Percentiles rank a stretch among this genome's conserved stretches.
phyloP scores from a whole-genome alignment of 371 early-diverging fungal species.

The Chytridium lagenaria region DNA sequence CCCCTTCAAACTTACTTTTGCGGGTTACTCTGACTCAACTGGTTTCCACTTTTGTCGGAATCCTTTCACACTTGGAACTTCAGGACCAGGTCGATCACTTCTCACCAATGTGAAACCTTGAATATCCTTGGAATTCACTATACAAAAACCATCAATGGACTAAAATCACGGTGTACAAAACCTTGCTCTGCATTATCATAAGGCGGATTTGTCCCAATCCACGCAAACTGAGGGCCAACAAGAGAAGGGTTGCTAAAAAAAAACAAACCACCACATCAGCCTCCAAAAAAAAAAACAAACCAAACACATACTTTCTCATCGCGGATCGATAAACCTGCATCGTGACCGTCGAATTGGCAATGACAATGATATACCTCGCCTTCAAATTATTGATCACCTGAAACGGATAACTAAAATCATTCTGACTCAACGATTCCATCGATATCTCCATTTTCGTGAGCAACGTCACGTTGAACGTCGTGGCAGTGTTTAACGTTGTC shows the following conservation, averaged over 20 bases:
- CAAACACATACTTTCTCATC: background rate
- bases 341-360: slow-evolving; percentile 29
- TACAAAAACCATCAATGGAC: background rate
- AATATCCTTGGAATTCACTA: slow-evolving; percentile 24
- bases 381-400: slow-evolving; percentile 11
- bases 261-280: background rate
- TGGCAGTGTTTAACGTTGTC: slow-evolving; percentile 2
- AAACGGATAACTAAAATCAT: slow-evolving; percentile 32
- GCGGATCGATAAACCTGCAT: slow-evolving; percentile 24
- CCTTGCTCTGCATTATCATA: slow-evolving; percentile 13
- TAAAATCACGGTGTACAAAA: background rate
- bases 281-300: background rate
- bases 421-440: slow-evolving; percentile 17
- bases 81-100: slow-evolving; percentile 8
- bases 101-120: slow-evolving; percentile 30
- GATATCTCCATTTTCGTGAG: slow-evolving; percentile 30
- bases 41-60: slow-evolving; percentile 22
- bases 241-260: slow-evolving; percentile 21
- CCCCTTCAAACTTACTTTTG: slow-evolving; percentile 12
- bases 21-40: slow-evolving; percentile 2
- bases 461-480: slow-evolving; percentile 24
- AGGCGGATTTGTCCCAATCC: slow-evolving; percentile 31
- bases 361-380: slow-evolving; percentile 22
- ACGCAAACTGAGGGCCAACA: slow-evolving; percentile 30
- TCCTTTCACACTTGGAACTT: background rate